phyloP scores from a whole-genome alignment of 352 stramenopile genomes.

The Pythium sukuiense region DNA sequence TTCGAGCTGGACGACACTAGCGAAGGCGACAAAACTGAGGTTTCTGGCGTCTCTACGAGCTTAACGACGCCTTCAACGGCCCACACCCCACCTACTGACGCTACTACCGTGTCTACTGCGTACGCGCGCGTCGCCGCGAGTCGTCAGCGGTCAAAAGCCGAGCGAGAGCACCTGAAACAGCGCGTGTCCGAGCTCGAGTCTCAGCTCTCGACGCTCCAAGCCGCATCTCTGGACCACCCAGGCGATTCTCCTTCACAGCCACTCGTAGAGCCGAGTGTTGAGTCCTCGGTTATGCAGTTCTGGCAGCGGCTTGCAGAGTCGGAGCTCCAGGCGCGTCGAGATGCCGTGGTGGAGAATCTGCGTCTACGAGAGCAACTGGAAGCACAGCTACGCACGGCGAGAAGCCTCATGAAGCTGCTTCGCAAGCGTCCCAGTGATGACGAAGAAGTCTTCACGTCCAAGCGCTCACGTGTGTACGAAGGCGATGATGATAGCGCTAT shows the following conservation, averaged over 20 bases:
- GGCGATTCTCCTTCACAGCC: background rate
- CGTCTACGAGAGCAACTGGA: constrained; percentile 6
- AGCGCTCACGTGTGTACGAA: background rate
- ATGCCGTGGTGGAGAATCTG: constrained; percentile 10
- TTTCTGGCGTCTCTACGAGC: background rate
- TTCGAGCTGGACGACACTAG: background rate
- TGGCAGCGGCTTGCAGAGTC: constrained; percentile 14
- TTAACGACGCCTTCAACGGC: background rate
- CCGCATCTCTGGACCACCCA: background rate
- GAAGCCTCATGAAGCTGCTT: constrained; percentile 12
- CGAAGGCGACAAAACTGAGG: background rate
- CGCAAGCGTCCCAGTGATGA: constrained; percentile 1
- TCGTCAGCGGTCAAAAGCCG: constrained; percentile 9
- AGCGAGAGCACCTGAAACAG: constrained; percentile 9
- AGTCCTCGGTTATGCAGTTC: constrained; percentile 2
- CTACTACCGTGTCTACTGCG: background rate
- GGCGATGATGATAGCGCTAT: background rate
- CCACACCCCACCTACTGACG: background rate
- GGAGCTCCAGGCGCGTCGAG: constrained; percentile 7
- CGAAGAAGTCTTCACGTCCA: background rate
- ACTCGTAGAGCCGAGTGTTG: background rate
- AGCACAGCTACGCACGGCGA: constrained; percentile 6
- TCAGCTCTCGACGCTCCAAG: background rate
- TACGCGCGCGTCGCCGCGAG: constrained; percentile 11
- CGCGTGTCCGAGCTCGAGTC: constrained; percentile 10